Conservation (phyloP, 495 filamentous ascomycete genomes). For the Emericellopsis terricola region DNA sequence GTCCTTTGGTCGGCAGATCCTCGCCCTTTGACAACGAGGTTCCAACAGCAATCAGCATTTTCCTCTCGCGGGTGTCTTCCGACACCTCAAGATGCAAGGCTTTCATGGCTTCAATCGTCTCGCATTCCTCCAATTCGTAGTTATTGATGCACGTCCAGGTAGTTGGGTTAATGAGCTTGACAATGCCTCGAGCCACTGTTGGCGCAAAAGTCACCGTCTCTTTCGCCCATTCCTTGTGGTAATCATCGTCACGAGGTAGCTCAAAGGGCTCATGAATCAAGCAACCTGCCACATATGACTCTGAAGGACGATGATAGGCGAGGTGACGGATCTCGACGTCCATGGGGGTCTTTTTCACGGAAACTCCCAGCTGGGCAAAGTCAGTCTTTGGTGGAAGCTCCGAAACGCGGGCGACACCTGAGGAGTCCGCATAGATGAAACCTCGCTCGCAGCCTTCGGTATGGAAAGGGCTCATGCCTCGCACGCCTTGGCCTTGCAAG, state of each 20-base stretch:
- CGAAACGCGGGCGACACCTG: constrained; percentile 46
- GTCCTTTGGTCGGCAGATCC: constrained; percentile 69
- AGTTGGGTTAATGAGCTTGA: constrained; percentile 58
- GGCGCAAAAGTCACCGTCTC: constrained; percentile 51
- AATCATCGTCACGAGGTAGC: constrained; percentile 67
- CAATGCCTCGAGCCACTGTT: constrained; percentile 39
- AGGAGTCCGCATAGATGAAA: constrained; percentile 58
- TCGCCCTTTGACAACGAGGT: constrained; percentile 73
- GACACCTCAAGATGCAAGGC: constrained; percentile 76
- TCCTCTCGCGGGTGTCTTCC: constrained; percentile 72
- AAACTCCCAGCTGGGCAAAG: constrained; percentile 52
- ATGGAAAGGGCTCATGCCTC: constrained; percentile 53
- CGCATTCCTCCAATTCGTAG: constrained; percentile 49
- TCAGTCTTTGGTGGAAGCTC: constrained; percentile 44
- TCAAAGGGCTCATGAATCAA: constrained; percentile 50
- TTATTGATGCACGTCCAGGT: constrained; percentile 64
- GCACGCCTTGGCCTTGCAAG: constrained; percentile 43
- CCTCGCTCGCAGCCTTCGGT: constrained; percentile 57
- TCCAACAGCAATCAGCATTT: constrained; percentile 64
- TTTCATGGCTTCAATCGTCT: constrained; percentile 64
- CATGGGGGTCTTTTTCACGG: constrained; percentile 47
- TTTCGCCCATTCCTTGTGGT: constrained; percentile 58
- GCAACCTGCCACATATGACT: constrained; percentile 61
- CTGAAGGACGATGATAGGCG: constrained; percentile 54
- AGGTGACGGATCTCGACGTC: constrained; percentile 54